These are phyloP conservation scores for Coniochaeta ligniaria DNA, from an alignment of 2,329 filamentous ascomycete genomes.

Conservation along the genomic window DNA sequence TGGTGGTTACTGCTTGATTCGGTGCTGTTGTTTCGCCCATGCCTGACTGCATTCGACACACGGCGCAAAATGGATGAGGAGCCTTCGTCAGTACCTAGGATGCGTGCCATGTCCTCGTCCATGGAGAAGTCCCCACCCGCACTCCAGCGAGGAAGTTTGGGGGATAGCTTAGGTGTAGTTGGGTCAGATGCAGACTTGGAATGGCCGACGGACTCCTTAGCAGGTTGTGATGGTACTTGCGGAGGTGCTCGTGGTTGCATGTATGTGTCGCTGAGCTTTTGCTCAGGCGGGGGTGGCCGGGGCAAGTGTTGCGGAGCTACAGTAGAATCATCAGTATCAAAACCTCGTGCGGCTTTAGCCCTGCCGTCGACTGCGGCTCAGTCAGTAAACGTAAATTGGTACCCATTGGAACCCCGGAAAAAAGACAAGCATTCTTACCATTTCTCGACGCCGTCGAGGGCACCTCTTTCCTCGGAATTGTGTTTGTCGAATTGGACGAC, in stretches of 20 bases:
- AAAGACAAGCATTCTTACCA: conserved; percentile 26
- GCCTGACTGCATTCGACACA: conserved; percentile 88
- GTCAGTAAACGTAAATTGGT: background rate
- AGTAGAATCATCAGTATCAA: conserved; percentile 9
- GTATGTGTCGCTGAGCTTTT: conserved; percentile 44
- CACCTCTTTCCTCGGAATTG: conserved; percentile 60
- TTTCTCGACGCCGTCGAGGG: conserved; percentile 31
- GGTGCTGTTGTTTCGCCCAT: conserved; percentile 82
- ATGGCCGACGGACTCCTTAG: conserved; percentile 24
- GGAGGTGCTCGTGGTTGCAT: conserved; percentile 52
- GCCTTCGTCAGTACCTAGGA: conserved; percentile 70
- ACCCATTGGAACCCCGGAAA: background rate
- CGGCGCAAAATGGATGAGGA: conserved; percentile 77
- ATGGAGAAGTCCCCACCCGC: conserved; percentile 81
- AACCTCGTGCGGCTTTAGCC: background rate
- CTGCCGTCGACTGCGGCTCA: conserved; percentile 3
- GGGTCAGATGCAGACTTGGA: conserved; percentile 25
- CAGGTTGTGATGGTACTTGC: conserved; percentile 36
- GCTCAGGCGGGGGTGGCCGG: conserved; percentile 25
- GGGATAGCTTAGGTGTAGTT: conserved; percentile 46
- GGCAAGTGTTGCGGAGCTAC: conserved; percentile 16
- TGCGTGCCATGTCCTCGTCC: conserved; percentile 92
- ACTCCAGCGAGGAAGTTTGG: conserved; percentile 67
- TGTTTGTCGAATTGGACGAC: conserved; percentile 36
- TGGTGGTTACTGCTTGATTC: conserved; percentile 38